Evolutionary conservation across 257 asterid genomes (phyloP).

Genomic region (Mentha longifolia): DNA sequence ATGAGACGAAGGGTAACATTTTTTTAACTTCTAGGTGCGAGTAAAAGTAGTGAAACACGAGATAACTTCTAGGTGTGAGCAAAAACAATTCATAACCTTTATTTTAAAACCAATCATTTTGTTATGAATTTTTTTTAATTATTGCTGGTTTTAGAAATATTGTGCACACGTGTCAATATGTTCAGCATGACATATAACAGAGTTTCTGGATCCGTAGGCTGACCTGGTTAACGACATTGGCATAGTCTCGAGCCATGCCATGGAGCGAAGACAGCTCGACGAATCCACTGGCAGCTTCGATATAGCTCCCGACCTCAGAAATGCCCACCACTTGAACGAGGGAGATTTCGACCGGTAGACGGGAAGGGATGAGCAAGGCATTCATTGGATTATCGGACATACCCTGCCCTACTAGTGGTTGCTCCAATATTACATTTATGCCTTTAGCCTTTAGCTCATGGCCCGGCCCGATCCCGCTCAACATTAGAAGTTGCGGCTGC

Average conservation of each 20-base stretch:
- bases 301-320: constrained; percentile 54
- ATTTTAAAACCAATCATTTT: too few relatives aligned
- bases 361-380: constrained; percentile 62
- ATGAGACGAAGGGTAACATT: too few relatives aligned
- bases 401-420: constrained; percentile 71
- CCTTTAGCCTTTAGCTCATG: constrained; percentile 30
- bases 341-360: constrained; percentile 63
- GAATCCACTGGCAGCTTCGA: constrained; percentile 80
- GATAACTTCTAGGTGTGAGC: too few relatives aligned
- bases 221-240: constrained; percentile 52
- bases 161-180: too few relatives aligned
- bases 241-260: background rate
- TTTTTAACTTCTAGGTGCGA: too few relatives aligned
- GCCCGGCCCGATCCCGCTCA: constrained; percentile 71
- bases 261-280: constrained; percentile 40
- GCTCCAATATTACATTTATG: constrained; percentile 39
- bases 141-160: too few relatives aligned
- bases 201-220: background rate
- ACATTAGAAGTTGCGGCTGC: constrained; percentile 79
- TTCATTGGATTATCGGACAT: constrained; percentile 90
- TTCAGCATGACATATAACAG: too few relatives aligned
- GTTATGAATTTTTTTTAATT: too few relatives aligned
- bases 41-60: too few relatives aligned
- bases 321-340: constrained; percentile 73
- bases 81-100: too few relatives aligned